These are phyloP conservation scores for Xylaria telfairii DNA, from an alignment of 495 filamentous ascomycete species.

Conservation along the genomic window DNA sequence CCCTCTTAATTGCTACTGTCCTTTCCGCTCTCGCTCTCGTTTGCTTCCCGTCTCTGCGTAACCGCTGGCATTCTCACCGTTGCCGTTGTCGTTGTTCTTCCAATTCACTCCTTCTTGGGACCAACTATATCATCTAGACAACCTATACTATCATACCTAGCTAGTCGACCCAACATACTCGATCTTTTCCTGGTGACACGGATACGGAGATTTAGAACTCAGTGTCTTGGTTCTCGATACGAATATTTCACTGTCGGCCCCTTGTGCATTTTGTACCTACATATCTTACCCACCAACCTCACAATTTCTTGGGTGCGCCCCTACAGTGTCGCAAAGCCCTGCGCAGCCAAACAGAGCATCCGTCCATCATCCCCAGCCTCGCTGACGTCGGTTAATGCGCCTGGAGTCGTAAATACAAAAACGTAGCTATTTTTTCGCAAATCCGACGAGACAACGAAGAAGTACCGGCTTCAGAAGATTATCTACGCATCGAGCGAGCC, in stretches of 20 bases:
- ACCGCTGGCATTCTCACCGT: constrained; percentile 33
- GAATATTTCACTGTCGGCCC: constrained; percentile 13
- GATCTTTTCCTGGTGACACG: not conserved
- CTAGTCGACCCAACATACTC: not conserved
- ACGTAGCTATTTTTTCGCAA: constrained; percentile 13
- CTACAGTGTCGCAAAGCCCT: constrained; percentile 15
- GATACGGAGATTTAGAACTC: not conserved
- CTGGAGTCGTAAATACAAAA: not conserved
- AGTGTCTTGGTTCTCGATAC: not conserved
- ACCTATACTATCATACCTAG: not conserved
- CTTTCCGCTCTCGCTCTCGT: constrained; percentile 33
- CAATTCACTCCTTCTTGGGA: constrained; percentile 33
- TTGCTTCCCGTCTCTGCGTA: constrained; percentile 34
- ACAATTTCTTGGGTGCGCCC: constrained; percentile 7
- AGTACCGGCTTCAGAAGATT: not conserved
- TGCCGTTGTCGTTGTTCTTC: constrained; percentile 31
- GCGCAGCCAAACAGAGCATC: not conserved
- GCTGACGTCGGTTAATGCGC: constrained; percentile 14
- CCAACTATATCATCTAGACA: constrained; percentile 24
- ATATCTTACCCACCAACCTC: constrained; percentile 21
- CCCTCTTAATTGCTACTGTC: constrained; percentile 34
- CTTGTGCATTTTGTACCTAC: constrained; percentile 20
- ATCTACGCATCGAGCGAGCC: constrained; percentile 11
- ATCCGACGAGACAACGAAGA: not conserved
- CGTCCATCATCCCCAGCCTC: not conserved